Base-by-base conservation (phyloP, 75 land plant species). In the Pseudotsuga menziesii region DNA sequence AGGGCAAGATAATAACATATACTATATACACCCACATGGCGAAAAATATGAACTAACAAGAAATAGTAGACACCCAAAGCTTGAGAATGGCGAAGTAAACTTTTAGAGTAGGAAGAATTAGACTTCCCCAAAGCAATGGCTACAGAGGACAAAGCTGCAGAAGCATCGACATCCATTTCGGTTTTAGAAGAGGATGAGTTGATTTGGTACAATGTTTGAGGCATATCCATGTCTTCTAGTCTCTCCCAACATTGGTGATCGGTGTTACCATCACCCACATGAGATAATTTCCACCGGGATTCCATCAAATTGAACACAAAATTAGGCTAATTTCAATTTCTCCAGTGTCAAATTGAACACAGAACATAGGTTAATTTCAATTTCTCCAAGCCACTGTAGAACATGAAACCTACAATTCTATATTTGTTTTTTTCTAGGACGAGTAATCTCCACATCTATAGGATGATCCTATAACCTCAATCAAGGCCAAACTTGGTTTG, bases 161-260 rank as follows among this genome's bases (percentile, higher is more conserved):
- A 93, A 58, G 91, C 89, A 70, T 89, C 91, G 14, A 85, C 90
- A 56, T 83, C 81, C 29, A 80, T 84, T 80, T 84, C 85, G 39
- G 81, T 74, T n/a, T 90, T 85, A 27, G 94, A 84, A 54, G 85
- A 79, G 14, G 76, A 71, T 71, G 84, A 54, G 2, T 78, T 64
- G 4, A 89, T 83, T 75, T 84, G 75, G 64, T 86, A 89, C 25
- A 84, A 82, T 54, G 79, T 82, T 0, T 88, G 76, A 19, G 80
- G 64, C 0, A 87, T 90, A 81, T 93, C 97, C 89, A 96, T 91
- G 79, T 96, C 98, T 77, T 96, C 97, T 4, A 93, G 93, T 32
- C 98, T 72, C 77, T 92, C 90, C 98, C 98, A 94, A 66, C 98
- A 94, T 0, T 75, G 26, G 77, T 94, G 98, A 83, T 96, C 98